Conservation (phyloP, 192 early-diverging fungal genomes). For the Backusella tarrabulga region DNA sequence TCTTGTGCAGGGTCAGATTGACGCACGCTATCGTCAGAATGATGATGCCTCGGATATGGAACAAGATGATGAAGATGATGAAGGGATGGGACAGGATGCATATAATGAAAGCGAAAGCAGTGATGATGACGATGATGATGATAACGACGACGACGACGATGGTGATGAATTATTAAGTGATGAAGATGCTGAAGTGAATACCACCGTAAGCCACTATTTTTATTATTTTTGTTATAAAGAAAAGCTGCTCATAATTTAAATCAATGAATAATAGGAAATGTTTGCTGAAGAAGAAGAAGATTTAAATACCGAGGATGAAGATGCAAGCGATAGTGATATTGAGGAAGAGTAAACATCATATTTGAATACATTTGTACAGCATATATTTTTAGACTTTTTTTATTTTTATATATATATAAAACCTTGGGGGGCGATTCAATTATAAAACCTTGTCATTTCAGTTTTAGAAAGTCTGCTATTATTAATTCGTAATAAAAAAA, state of each 20-base stretch:
- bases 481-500: not conserved
- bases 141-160: slow-evolving; percentile 3
- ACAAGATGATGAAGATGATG: slow-evolving; percentile 1
- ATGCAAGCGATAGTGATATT: slow-evolving; percentile 18
- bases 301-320: slow-evolving; percentile 14
- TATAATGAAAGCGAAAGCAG: not conserved
- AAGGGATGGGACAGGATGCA: not conserved
- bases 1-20: slow-evolving; percentile 49
- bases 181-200: slow-evolving; percentile 7
- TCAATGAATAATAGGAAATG: not conserved
- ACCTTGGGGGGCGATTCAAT: not conserved
- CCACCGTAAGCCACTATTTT: not conserved
- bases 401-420: not conserved
- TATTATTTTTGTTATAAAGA: not conserved
- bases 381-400: slow-evolving; percentile 1
- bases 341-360: slow-evolving; percentile 4
- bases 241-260: too few relatives aligned
- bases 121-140: slow-evolving; percentile 4
- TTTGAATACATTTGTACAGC: not conserved
- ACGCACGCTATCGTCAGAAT: slow-evolving; percentile 38
- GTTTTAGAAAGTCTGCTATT: too few relatives aligned
- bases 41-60: slow-evolving; percentile 23
- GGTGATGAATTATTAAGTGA: not conserved
- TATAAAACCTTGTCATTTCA: not conserved
- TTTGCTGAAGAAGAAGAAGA: slow-evolving; percentile 17